Evolutionary conservation across 257 asterid species (phyloP).

Genomic region (Linaria vulgaris): DNA sequence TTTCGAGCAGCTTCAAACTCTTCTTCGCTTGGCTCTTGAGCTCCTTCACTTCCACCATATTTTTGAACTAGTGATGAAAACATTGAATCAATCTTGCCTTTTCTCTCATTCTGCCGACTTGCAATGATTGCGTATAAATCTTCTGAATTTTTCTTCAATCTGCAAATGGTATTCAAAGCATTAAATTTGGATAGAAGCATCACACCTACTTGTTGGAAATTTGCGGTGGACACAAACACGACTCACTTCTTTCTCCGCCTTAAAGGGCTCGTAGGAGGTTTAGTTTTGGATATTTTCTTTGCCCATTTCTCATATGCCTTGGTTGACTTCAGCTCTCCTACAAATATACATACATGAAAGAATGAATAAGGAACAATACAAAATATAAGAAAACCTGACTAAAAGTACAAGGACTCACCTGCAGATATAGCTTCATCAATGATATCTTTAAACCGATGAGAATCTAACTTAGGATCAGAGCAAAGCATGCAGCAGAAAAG

Average conservation of each 20-base stretch:
- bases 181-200: neutral
- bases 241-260: slow-evolving; percentile 65
- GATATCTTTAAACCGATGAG: slow-evolving; percentile 91
- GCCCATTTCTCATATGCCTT: slow-evolving; percentile 83
- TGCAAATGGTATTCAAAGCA: slow-evolving; percentile 34
- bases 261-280: slow-evolving; percentile 88
- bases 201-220: neutral
- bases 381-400: neutral
- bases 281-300: slow-evolving; percentile 71
- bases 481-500: slow-evolving; percentile 93
- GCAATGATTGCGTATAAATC: slow-evolving; percentile 68
- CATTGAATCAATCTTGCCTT: slow-evolving; percentile 70
- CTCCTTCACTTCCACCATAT: slow-evolving; percentile 59
- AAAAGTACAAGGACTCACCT: slow-evolving; percentile 39
- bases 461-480: slow-evolving; percentile 79
- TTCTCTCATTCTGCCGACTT: slow-evolving; percentile 76
- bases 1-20: slow-evolving; percentile 85
- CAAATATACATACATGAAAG: slow-evolving; percentile 11
- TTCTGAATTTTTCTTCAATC: slow-evolving; percentile 62
- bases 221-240: neutral
- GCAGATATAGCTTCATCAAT: slow-evolving; percentile 75
- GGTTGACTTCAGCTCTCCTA: slow-evolving; percentile 71
- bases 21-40: slow-evolving; percentile 79
- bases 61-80: slow-evolving; percentile 73
- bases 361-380: neutral